phyloP scores from a whole-genome alignment of 2,329 filamentous ascomycete genomes.

The Aspergillus luchuensis region DNA sequence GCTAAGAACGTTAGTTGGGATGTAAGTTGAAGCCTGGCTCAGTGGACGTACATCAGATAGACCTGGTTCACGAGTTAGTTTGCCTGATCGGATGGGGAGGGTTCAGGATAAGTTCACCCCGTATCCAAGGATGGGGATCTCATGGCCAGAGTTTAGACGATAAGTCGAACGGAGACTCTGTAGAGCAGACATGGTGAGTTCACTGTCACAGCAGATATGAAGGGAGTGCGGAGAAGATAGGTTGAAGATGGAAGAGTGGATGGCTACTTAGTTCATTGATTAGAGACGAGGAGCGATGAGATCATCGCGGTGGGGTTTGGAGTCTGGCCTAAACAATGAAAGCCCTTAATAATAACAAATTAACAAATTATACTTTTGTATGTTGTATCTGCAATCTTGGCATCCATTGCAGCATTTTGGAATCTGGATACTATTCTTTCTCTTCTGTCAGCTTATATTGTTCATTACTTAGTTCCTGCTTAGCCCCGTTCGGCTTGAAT shows the following conservation, averaged over 20 bases:
- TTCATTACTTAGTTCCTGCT: no score
- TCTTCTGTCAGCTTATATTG: no score
- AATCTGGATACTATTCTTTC: no score
- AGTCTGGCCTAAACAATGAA: no score
- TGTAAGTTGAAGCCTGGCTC: not conserved
- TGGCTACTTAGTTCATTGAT: not conserved
- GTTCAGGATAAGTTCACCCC: conserved; percentile 47
- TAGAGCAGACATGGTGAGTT: conserved; percentile 16
- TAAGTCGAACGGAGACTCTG: conserved; percentile 42
- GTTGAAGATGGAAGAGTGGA: not conserved
- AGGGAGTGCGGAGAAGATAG: not conserved
- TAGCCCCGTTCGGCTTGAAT: no score
- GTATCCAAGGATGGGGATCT: conserved; percentile 63
- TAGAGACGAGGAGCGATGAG: not conserved
- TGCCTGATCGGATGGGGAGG: not conserved
- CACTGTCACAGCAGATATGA: not conserved
- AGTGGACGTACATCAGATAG: conserved; percentile 34
- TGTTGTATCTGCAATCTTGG: no score
- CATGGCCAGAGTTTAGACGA: conserved; percentile 60
- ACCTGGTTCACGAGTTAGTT: conserved; percentile 23
- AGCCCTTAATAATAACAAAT: no score
- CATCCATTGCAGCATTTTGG: no score
- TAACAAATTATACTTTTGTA: no score
- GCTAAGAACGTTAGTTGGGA: conserved; percentile 15
- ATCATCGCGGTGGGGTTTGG: not conserved